These are phyloP conservation scores for Chimonanthus salicifolius DNA, from an alignment of 164 flowering plant genomes.

Conservation along the genomic window DNA sequence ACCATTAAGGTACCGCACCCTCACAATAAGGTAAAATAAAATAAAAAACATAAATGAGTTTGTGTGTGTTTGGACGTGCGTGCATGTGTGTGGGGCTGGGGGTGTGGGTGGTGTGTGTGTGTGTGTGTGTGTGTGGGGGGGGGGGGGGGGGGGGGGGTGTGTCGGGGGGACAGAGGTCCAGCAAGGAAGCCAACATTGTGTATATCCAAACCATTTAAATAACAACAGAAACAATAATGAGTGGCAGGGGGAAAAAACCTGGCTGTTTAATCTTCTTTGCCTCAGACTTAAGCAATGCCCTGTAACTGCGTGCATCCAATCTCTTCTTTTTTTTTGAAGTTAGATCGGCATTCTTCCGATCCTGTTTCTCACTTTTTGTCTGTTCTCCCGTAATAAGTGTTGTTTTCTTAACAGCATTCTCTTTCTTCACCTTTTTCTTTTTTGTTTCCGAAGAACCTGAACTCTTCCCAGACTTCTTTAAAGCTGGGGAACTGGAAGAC, in stretches of 20 bases:
- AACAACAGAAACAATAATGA: not conserved
- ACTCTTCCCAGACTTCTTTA: conserved; percentile 33
- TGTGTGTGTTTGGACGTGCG: too few species aligned
- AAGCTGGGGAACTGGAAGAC: conserved; percentile 25
- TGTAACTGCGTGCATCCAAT: conserved; percentile 41
- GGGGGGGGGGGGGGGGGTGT: too few species aligned
- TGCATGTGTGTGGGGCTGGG: too few species aligned
- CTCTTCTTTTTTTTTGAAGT: conserved; percentile 14
- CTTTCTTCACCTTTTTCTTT: conserved; percentile 20
- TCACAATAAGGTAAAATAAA: too few species aligned
- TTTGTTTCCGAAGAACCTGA: conserved; percentile 18
- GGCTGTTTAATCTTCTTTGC: conserved; percentile 13
- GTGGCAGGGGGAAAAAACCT: conserved; percentile 24
- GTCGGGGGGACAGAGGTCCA: too few species aligned
- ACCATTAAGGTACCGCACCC: too few species aligned
- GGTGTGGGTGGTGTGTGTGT: too few species aligned
- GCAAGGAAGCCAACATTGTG: too few species aligned
- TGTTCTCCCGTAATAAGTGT: conserved; percentile 18
- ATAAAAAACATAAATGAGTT: too few species aligned
- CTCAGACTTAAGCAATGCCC: conserved; percentile 19
- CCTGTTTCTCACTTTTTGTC: conserved; percentile 15
- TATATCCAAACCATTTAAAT: too few species aligned
- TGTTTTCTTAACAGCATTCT: conserved; percentile 22
- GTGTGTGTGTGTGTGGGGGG: too few species aligned
- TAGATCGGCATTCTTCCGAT: not conserved